These are phyloP conservation scores for Zoysia pacifica DNA, from an alignment of 176 grass and related monocot genomes.

Conservation along the genomic window DNA sequence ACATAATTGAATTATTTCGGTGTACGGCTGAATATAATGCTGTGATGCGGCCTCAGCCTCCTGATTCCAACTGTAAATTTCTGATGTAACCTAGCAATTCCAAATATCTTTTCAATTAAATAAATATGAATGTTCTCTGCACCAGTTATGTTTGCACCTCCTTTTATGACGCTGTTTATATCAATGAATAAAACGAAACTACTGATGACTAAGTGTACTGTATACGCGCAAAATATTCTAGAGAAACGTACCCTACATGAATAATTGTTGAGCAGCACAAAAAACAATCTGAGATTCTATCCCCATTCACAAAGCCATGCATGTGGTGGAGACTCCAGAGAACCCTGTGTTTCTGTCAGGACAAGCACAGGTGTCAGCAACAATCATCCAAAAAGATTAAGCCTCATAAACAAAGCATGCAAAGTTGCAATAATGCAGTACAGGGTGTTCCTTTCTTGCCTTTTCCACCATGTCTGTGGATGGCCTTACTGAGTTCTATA, in stretches of 20 bases:
- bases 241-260: not conserved
- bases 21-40: not conserved
- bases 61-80: constrained; percentile 14
- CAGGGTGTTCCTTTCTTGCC: not conserved
- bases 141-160: not conserved
- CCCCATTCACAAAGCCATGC: not conserved
- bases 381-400: constrained; percentile 34
- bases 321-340: constrained; percentile 5
- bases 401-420: constrained; percentile 6
- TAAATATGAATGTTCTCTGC: not conserved
- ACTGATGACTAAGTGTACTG: not conserved
- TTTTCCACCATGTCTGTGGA: not conserved
- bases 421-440: constrained; percentile 45
- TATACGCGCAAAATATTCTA: not conserved
- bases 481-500: constrained; percentile 24
- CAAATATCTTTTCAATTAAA: constrained; percentile 15
- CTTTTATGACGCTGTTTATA: not conserved
- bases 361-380: constrained; percentile 2
- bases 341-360: not conserved
- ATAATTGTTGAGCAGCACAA: not conserved
- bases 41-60: not conserved
- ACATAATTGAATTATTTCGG: constrained; percentile 12
- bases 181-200: not conserved
- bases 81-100: constrained; percentile 27
- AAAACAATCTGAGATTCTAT: not conserved